Evolutionary conservation across 169 alveolate genomes (phyloP).

Genomic region (Babesia sp.): DNA sequence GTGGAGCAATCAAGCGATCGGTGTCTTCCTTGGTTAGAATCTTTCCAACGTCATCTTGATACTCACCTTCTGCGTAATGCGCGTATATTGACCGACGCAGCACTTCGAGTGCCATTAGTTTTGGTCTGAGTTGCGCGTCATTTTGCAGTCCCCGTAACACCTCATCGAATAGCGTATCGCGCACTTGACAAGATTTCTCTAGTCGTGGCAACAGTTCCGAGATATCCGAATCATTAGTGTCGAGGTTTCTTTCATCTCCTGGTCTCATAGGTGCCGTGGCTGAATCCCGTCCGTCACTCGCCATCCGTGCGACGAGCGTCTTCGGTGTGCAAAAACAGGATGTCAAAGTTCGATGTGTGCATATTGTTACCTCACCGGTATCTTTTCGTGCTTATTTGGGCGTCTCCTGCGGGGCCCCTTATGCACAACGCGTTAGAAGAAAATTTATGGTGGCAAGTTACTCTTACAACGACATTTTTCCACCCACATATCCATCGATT

Average conservation of each 20-base stretch:
- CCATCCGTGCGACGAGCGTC: neutral
- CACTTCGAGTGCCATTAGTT: conserved; percentile 25
- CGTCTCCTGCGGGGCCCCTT: neutral
- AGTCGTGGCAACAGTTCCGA: conserved; percentile 25
- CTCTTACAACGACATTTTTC: neutral
- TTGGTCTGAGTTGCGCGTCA: conserved; percentile 1
- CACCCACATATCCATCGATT: neutral
- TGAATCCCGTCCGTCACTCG: neutral
- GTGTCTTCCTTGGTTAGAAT: conserved; percentile 18
- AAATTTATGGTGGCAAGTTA: neutral
- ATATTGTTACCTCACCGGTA: too few species aligned
- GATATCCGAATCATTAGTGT: conserved; percentile 10
- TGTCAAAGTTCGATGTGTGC: neutral
- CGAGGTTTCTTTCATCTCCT: neutral
- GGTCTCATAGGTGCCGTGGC: neutral
- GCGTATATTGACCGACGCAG: conserved; percentile 44
- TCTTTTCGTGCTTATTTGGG: neutral
- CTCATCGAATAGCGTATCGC: conserved; percentile 42
- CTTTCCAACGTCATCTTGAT: conserved; percentile 6
- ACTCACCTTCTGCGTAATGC: conserved; percentile 6
- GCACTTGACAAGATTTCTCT: conserved; percentile 26
- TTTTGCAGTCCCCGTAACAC: conserved; percentile 33
- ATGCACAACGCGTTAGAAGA: neutral
- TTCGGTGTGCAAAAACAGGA: neutral
- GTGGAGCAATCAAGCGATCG: conserved; percentile 11